Conservation (phyloP, 2,329 filamentous ascomycete species). For the Neopestalotiopsis rosae region DNA sequence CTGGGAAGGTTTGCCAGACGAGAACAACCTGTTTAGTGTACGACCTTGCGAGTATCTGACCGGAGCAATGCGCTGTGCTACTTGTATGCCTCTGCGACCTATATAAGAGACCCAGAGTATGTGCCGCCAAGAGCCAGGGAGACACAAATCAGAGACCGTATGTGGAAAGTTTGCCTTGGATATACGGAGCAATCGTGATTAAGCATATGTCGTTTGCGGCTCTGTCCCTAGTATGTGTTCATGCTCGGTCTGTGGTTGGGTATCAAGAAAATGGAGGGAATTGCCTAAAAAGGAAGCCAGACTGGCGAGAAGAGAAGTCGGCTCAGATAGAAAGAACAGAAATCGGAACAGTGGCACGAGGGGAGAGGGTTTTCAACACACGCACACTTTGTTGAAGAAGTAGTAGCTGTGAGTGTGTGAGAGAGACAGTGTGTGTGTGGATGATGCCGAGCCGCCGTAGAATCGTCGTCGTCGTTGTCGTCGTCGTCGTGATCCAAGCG, state of each 20-base stretch:
- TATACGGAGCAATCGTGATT: conserved; percentile 11
- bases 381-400: conserved; percentile 12
- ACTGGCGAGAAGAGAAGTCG: conserved; percentile 10
- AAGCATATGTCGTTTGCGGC: conserved; percentile 29
- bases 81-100: conserved; percentile 27
- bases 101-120: conserved; percentile 8
- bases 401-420: not conserved
- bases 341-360: not conserved
- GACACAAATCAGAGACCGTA: conserved; percentile 12
- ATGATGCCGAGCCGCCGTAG: not conserved
- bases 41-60: conserved; percentile 26
- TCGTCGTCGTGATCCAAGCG: not conserved
- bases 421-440: not conserved
- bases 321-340: not conserved
- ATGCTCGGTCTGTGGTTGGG: conserved; percentile 22
- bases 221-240: conserved; percentile 25
- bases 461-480: not conserved
- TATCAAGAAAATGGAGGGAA: conserved; percentile 19
- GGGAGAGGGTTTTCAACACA: not conserved
- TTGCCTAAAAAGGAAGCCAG: conserved; percentile 34
- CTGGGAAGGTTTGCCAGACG: conserved; percentile 12
- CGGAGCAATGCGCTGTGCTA: conserved; percentile 33
- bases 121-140: conserved; percentile 11
- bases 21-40: conserved; percentile 29
- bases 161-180: conserved; percentile 13